phyloP scores from a whole-genome alignment of 108 stramenopile genomes.

The Cyclotella sp. region DNA sequence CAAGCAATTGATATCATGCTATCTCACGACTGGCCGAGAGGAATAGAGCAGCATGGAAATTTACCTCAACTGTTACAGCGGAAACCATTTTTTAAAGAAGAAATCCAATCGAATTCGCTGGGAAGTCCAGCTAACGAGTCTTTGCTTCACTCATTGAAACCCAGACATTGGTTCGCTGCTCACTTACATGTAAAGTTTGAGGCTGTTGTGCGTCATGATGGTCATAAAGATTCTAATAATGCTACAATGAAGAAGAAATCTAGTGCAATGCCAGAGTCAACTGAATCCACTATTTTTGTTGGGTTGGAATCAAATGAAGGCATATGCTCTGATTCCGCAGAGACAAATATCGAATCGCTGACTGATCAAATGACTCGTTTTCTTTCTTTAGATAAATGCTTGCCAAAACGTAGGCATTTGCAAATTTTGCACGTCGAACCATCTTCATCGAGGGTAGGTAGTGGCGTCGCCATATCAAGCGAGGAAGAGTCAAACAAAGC shows the following conservation, averaged over 20 bases:
- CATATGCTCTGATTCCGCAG: conserved; percentile 33
- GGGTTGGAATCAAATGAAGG: conserved; percentile 64
- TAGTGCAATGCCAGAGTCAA: background rate
- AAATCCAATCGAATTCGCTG: conserved; percentile 84
- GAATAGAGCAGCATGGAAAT: conserved; percentile 91
- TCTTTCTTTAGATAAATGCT: conserved; percentile 97
- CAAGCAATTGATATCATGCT: conserved; percentile 80
- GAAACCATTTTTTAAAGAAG: conserved; percentile 89
- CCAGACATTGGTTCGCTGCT: conserved; percentile 96
- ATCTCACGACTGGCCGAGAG: conserved; percentile 98
- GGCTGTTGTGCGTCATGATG: conserved; percentile 81
- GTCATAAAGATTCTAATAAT: background rate
- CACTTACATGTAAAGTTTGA: conserved; percentile 98
- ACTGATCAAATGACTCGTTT: conserved; percentile 92
- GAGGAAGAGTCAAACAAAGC: conserved; percentile 24
- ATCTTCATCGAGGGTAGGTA: conserved; percentile 18
- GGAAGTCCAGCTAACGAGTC: conserved; percentile 91
- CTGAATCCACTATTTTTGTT: conserved; percentile 58
- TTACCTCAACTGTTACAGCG: conserved; percentile 59
- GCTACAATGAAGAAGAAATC: conserved; percentile 1
- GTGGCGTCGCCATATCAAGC: background rate
- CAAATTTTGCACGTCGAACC: conserved; percentile 81
- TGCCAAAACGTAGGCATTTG: conserved; percentile 92
- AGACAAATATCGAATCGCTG: conserved; percentile 48
- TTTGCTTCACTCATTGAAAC: conserved; percentile 84